Base-by-base conservation (phyloP, 306 rosid genomes). In the Dryas octopetala region DNA sequence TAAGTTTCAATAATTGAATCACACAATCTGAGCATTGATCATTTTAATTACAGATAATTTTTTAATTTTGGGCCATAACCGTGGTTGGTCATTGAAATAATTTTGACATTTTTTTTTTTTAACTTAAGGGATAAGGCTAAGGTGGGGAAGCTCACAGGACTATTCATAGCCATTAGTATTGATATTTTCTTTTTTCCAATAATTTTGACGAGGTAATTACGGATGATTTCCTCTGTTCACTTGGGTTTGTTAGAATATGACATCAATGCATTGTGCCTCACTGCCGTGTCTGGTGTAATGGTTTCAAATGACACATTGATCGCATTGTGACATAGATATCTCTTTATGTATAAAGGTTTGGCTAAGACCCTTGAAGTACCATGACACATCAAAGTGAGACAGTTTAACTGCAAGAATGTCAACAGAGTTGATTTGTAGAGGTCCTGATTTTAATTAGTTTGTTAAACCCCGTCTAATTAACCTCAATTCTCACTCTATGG, bases 371-470 rank as follows among this genome's bases (percentile, higher is more conserved):
- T 76, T 58, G 61, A 60, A 76, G 53, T 52, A 15, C 59, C 71
- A 16, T 58, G 12, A 51, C 19, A 67, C 53, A 57, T 26, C 45
- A 17, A 12, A 23, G 44, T 57, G 78, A 57, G 38, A 81, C 26
- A 43, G 59, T 72, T 69, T 49, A 68, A 61, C 49, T 55, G 53
- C 70, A 19, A 63, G 77, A 62, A 65, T 74, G 64, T 23, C 23
- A 23, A 43, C 62, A 49, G 45, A 49, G 51, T 48, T 62, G 48
- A 40, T 55, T 55, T 66, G 9, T 71, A 52, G 76, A 74, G 57
- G 74, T 74, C 74, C 65, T 78, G 64, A 43, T 45, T 78, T 68
- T 69, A 55, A 12, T 59, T 17, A 67, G 17, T 50, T 74, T 57
- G 54, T 60, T 23, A 16, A 53, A 53, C 28, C 15, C 82, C 19